Percentiles rank a stretch among this genome's conserved stretches.
These are phyloP conservation scores for Xylariaceae sp. DNA, from an alignment of 2,329 filamentous ascomycete genomes.

Conservation along the genomic window DNA sequence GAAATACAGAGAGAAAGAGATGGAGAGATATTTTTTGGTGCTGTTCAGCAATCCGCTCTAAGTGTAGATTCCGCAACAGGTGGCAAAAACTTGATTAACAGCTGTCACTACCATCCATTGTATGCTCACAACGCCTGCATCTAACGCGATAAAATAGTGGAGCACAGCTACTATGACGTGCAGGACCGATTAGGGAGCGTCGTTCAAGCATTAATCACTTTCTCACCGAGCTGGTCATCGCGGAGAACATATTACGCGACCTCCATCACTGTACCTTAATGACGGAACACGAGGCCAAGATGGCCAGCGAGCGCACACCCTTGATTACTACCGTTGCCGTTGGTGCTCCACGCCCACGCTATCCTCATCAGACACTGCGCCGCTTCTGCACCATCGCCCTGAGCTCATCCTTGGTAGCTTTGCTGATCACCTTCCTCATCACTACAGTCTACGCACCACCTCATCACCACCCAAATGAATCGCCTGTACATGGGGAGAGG, in stretches of 20 bases:
- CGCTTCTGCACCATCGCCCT: conserved; percentile 70
- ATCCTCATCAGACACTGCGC: conserved; percentile 65
- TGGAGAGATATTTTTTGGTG: no score
- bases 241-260: conserved; percentile 1
- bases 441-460: conserved; percentile 41
- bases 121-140: no score
- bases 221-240: background rate
- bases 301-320: conserved; percentile 66
- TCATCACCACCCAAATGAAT: conserved; percentile 30
- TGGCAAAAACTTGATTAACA: no score
- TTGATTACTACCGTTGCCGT: conserved; percentile 69
- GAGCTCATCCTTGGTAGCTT: conserved; percentile 58
- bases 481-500: conserved; percentile 40
- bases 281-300: conserved; percentile 37
- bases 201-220: background rate
- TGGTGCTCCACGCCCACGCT: conserved; percentile 58
- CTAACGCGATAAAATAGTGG: no score
- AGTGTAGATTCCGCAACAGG: no score
- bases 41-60: no score
- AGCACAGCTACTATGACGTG: no score
- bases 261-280: background rate
- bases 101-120: no score
- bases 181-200: no score
- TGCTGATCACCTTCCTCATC: conserved; percentile 55
- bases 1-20: no score